Base-by-base conservation (phyloP, 176 grass and related monocot species). In the Cocos nucifera region DNA sequence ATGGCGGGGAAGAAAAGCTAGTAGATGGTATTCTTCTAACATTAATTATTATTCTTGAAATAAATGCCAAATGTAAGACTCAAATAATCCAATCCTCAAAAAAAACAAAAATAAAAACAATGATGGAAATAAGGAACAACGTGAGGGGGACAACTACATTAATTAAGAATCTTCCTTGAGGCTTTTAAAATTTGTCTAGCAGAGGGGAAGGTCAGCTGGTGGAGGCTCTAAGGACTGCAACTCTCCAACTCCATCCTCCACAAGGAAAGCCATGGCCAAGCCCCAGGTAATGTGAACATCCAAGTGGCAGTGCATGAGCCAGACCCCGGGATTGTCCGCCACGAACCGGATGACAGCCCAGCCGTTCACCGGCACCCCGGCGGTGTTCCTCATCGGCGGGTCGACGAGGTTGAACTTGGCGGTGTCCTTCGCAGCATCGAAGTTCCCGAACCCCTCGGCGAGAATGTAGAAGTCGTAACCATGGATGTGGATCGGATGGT, bases 241-340 rank as follows among this genome's bases (percentile, higher is more conserved):
- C 69, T 74, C 76, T 4, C 84, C 92, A 0, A 78, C 75, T 49
- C 92, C 92, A 21, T 97, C 68, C 18, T 91, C 73, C 50, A 91
- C 92, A 18, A 91, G 69, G 73, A 97, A 97, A 5, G 78, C 87
- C 92, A 97, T 97, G 75, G 92, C 92, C 21, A 88, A 80, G 9
- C 87, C 92, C 92, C 87, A 97, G 55, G 78, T 91, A 66, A 97
- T 97, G 64, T 97, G 92, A 29, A 78, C 87, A 21, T 96, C 91
- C 10, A 88, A 63, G 70, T 96, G 91, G 75, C 91, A 90, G 39
- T 95, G 91, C 86, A 96, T 88, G n/a, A 96, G 80, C 92, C 92
- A 90, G 32, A 90, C 83, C 32, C 87, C 91, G 0, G 91, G 91
- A 58, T 96, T 96, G 63, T 96, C 80, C 0, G 86, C 91, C 19